phyloP scores from a whole-genome alignment of 768 basidiomycete species.

The Clathrus columnatus region DNA sequence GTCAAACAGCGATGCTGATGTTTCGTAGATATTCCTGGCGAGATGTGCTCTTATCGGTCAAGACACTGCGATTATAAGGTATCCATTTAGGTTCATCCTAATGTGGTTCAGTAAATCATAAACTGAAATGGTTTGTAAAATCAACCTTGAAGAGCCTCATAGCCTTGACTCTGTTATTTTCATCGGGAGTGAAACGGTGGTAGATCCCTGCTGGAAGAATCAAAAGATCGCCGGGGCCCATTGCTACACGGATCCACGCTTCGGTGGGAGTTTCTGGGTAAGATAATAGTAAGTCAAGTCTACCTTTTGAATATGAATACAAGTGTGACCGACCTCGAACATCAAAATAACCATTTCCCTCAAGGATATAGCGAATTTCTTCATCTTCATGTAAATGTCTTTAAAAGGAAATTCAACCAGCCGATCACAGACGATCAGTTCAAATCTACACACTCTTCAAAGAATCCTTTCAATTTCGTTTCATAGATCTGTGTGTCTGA shows the following conservation, averaged over 20 bases:
- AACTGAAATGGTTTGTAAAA: not conserved
- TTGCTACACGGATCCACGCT: constrained; percentile 73
- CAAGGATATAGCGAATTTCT: constrained; percentile 83
- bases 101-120: not conserved
- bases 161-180: constrained; percentile 60
- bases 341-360: constrained; percentile 90
- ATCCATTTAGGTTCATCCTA: constrained; percentile 92
- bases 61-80: constrained; percentile 54
- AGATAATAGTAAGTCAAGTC: not conserved
- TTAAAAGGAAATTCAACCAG: constrained; percentile 2
- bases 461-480: constrained; percentile 72
- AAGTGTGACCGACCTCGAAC: constrained; percentile 63
- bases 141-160: constrained; percentile 78
- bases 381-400: constrained; percentile 96
- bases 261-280: constrained; percentile 54
- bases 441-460: constrained; percentile 54
- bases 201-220: constrained; percentile 88
- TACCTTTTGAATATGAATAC: not conserved
- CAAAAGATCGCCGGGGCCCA: constrained; percentile 73
- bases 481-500: constrained; percentile 46
- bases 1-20: constrained; percentile 29
- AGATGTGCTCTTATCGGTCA: constrained; percentile 57
- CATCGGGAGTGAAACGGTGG: constrained; percentile 89
- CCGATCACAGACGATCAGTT: not conserved
- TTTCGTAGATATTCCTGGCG: constrained; percentile 52